Base-by-base conservation (phyloP, 495 filamentous ascomycete genomes). In the Penicillium lividum region DNA sequence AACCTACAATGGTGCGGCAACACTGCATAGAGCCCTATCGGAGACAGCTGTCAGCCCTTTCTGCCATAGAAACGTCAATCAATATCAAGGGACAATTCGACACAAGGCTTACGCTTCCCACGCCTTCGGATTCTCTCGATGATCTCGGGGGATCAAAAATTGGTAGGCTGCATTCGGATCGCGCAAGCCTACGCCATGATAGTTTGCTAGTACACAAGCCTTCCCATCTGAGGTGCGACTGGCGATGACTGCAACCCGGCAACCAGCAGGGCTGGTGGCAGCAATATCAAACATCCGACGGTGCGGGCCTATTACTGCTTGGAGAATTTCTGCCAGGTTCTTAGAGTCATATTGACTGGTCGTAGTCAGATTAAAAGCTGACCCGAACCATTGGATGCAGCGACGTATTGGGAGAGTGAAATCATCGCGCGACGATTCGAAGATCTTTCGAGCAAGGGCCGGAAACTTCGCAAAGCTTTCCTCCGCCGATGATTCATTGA, bases 1-100 rank as follows among this genome's bases (percentile, higher is more conserved):
- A 30, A n/a, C 57, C 61, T 58, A 69, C 61, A 51, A 56, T 8
- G 56, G 64, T 13, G 67, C 64, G 8, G 67, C 67, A 18, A 65
- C 59, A 43, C 64, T 61, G 28, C 58, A 69, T 27, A 31, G 13
- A 10, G 56, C 60, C 15, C 62, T 62, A 9, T 9, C 3, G 34
- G 11, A 36, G 11, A 9, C 5, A 31, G 29, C 6, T 9, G 18
- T 18, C 18, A 16, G 18, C 18, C 3, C 2, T 6, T 9, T 25
- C 7, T 7, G 18, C n/a, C n/a, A n/a, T n/a, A n/a, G 5, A 18
- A 22, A 7, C 2, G 7, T 9, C 42, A 2, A 18, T 7, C n/a
- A 9, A 44, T 13, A 3, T 5, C 5, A 13, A 9, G 34, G 34
- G 11, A 31, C 4, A 7, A 7, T 13, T 36, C 5, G 10, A 7